Evolutionary conservation across 108 stramenopile species (phyloP).

Genomic region (Nitzschia inconspicua): DNA sequence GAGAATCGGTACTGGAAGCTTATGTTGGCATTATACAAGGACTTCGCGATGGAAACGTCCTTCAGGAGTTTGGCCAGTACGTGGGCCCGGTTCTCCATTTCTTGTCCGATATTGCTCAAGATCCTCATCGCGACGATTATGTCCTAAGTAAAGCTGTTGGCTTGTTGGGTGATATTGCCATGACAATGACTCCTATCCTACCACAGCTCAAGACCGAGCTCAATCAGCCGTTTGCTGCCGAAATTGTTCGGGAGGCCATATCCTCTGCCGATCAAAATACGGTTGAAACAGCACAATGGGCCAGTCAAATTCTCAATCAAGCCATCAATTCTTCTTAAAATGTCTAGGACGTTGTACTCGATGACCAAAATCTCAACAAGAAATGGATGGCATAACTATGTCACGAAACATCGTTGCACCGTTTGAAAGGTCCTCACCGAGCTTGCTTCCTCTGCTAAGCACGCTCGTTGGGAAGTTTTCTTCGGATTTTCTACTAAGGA

Average conservation of each 20-base stretch:
- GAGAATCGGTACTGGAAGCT: slow-evolving; percentile 92
- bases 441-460: too few species aligned
- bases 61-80: slow-evolving; percentile 54
- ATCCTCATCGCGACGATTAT: slow-evolving; percentile 65
- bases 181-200: slow-evolving; percentile 48
- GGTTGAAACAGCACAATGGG: slow-evolving; percentile 61
- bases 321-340: too few species aligned
- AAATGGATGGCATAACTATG: too few species aligned
- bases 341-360: too few species aligned
- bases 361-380: too few species aligned
- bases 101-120: slow-evolving; percentile 55
- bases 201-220: slow-evolving; percentile 59
- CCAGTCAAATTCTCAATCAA: slow-evolving; percentile 26
- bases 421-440: too few species aligned
- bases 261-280: slow-evolving; percentile 49
- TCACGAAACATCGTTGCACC: too few species aligned
- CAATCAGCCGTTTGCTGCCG: slow-evolving; percentile 54
- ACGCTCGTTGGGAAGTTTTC: too few species aligned
- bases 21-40: slow-evolving; percentile 96
- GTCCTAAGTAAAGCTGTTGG: slow-evolving; percentile 81
- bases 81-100: slow-evolving; percentile 62
- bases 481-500: too few species aligned
- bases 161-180: slow-evolving; percentile 78
- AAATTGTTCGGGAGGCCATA: slow-evolving; percentile 59
- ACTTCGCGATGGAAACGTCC: slow-evolving; percentile 66